phyloP scores from a whole-genome alignment of 1,284 basidiomycete species.

The Trichosporon coremiiforme region DNA sequence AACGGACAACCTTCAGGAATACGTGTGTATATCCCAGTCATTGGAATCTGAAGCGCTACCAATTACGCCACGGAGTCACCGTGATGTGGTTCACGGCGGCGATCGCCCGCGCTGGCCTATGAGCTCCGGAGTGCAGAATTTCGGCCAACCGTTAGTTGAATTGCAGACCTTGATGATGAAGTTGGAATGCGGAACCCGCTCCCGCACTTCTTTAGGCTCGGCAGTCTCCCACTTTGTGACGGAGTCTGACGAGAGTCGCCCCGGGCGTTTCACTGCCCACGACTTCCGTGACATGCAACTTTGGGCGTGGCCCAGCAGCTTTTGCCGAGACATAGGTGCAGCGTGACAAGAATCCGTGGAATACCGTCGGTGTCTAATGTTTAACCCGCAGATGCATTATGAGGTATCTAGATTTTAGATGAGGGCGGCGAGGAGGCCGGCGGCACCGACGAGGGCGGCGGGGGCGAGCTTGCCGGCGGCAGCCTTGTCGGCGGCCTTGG shows the following conservation, averaged over 20 bases:
- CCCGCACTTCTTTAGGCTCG: background rate
- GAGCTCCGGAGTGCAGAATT: background rate
- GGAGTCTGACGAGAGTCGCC: background rate
- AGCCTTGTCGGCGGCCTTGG: background rate
- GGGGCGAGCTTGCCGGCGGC: constrained; percentile 14
- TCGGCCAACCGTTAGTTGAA: background rate
- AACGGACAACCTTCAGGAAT: too few relatives aligned
- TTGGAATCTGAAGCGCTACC: constrained; percentile 20
- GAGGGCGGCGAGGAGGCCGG: constrained; percentile 17
- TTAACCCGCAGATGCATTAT: constrained; percentile 5
- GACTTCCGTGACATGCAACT: background rate
- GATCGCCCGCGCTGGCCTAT: background rate
- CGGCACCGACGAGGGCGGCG: constrained; percentile 22
- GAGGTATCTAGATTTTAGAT: background rate
- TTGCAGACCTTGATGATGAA: background rate
- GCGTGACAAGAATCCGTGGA: background rate
- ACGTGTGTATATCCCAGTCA: too few relatives aligned
- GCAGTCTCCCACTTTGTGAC: constrained; percentile 2
- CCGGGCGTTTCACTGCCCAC: background rate
- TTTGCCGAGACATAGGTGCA: background rate
- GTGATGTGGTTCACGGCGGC: background rate
- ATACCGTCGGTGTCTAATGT: too few relatives aligned
- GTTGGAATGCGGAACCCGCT: background rate
- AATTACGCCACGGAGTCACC: constrained; percentile 20
- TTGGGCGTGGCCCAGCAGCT: background rate